A percentile compares a stretch with the other conserved stretches of the same genome.
Conservation (phyloP, 345 rosid genomes). For the Ceriops zippeliana region DNA sequence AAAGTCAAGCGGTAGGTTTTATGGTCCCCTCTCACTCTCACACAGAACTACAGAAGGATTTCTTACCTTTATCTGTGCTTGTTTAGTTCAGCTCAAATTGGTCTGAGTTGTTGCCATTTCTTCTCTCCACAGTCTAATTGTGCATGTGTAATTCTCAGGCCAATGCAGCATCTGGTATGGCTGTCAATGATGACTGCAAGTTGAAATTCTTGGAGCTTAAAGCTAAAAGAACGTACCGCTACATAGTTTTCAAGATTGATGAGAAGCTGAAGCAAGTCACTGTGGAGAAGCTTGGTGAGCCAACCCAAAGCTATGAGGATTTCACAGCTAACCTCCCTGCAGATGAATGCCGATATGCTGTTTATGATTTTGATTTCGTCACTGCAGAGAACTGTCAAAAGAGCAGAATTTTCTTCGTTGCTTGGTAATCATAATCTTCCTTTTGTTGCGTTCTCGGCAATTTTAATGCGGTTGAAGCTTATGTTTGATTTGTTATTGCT, state of each 20-base stretch:
- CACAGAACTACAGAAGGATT: no score
- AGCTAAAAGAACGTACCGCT: conserved; percentile 19
- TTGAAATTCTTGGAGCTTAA: conserved; percentile 19
- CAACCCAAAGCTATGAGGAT: conserved; percentile 16
- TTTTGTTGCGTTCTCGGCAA: background rate
- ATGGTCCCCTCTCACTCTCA: no score
- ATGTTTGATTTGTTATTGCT: background rate
- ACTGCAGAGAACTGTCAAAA: conserved; percentile 26
- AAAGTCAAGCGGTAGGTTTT: no score
- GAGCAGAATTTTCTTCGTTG: conserved; percentile 26
- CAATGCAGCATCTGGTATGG: conserved; percentile 19
- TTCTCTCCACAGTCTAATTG: background rate
- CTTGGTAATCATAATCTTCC: conserved; percentile 10
- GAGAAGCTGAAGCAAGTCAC: conserved; percentile 20
- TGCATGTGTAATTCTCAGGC: conserved; percentile 6
- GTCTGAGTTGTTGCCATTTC: background rate
- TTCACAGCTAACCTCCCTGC: conserved; percentile 15
- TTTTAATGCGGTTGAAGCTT: background rate
- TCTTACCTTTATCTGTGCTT: background rate
- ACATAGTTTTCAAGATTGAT: conserved; percentile 17
- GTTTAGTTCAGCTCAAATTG: background rate
- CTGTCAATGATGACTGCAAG: conserved; percentile 20
- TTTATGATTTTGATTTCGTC: conserved; percentile 24
- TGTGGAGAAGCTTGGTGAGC: conserved; percentile 22
- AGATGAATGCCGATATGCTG: conserved; percentile 20